Percentiles rank a stretch among this genome's conserved stretches.
Evolutionary conservation across 2,329 filamentous ascomycete species (phyloP).

Genomic region (Fusarium verrucosum): DNA sequence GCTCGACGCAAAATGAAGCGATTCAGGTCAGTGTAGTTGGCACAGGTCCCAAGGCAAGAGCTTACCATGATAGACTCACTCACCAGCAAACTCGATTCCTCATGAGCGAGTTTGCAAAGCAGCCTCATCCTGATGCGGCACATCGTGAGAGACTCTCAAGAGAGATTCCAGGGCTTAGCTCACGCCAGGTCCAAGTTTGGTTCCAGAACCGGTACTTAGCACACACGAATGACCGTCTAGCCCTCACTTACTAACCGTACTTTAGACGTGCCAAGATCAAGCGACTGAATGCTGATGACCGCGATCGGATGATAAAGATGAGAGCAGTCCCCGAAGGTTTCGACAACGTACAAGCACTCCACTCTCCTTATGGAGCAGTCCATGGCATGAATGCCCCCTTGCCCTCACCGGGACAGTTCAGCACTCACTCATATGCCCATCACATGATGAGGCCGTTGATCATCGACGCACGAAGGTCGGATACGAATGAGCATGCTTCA

Average conservation of each 20-base stretch:
- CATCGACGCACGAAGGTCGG: conserved; percentile 72
- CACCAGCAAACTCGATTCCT: conserved; percentile 97
- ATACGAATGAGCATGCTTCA: conserved; percentile 73
- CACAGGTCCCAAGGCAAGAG: not conserved
- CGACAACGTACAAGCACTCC: conserved; percentile 74
- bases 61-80: conserved; percentile 73
- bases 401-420: conserved; percentile 60
- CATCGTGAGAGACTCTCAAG: conserved; percentile 86
- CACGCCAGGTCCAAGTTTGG: conserved; percentile 96
- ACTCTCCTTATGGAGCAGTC: conserved; percentile 72
- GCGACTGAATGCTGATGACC: conserved; percentile 74
- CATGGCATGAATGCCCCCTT: conserved; percentile 61
- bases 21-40: conserved; percentile 68
- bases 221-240: not conserved
- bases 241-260: conserved; percentile 27
- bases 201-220: conserved; percentile 87
- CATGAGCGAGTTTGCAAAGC: conserved; percentile 96
- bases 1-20: conserved; percentile 77
- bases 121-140: conserved; percentile 91
- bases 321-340: conserved; percentile 75
- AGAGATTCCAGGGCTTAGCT: conserved; percentile 91
- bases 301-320: conserved; percentile 77
- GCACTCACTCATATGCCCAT: conserved; percentile 61
- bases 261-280: conserved; percentile 75
- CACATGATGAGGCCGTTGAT: conserved; percentile 74